Evolutionary conservation across 2,329 filamentous ascomycete species (phyloP), one percentile per base, ranked within the genome.

Genomic region (Dryadomyces quercus-mongolicae): DNA sequence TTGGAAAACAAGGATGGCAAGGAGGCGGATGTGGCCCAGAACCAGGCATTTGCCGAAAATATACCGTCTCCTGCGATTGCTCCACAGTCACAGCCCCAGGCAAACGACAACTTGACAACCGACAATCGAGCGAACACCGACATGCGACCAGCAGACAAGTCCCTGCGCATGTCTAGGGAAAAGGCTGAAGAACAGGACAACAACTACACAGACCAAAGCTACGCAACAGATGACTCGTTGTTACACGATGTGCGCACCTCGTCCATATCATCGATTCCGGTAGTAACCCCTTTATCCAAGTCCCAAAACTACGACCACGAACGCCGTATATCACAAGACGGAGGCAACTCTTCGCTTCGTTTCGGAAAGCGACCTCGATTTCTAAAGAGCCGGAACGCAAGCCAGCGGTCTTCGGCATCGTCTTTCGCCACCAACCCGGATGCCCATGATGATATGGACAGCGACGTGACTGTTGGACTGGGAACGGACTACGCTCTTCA

Each of bases 401-500:
- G 79, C 63, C 75, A 81, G 59, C 71, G 78, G 53, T 84, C 80
- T 4, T 84, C 80, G 1, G 72, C 77, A 3, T 84, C 80, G 1
- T 84, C 80, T 1, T 75, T 80, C 44, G 63, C 71, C n/a, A 75
- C 75, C 16, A 78, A 76, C 51, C 65, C 71, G 2, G 77, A 78
- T n/a, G 70, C 69, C 5, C 67, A 74, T 47, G 77, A 81, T 40
- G 84, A 87, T 57, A 74, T 71, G 9, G 81, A 80, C n/a, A 92
- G 84, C 63, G 89, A 94, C 59, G 78, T 77, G 4, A 90, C 86
- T 5, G 72, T 88, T 18, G 85, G 74, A 7, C 63, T 74, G 10
- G 74, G 85, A 7, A 81, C 82, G 9, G 90, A 95, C 66, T 93
- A 85, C 68, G 86, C 88, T 22, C 72, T 94, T 40, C 88, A 94